Evolutionary conservation across 23 red algal species (phyloP).

Genomic region (Porphyridium purpureum): DNA sequence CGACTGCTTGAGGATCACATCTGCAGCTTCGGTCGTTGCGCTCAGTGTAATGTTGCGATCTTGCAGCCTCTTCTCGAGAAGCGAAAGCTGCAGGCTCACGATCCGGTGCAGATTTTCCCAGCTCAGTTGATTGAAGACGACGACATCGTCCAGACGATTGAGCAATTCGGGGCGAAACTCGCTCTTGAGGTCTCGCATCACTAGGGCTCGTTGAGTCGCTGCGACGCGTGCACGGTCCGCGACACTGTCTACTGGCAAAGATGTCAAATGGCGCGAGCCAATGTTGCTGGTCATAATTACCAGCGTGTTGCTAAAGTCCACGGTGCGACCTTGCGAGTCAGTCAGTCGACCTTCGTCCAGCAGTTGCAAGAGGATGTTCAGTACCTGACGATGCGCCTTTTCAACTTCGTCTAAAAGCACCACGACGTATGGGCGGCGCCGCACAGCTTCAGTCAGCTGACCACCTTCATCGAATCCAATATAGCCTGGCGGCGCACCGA

Average conservation of each 20-base stretch:
- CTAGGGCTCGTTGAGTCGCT: conserved; percentile 13
- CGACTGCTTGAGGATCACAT: conserved; percentile 9
- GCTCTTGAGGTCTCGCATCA: conserved; percentile 16
- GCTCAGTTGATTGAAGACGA: conserved; percentile 19
- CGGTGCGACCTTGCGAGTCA: conserved; percentile 16
- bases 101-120: conserved; percentile 11
- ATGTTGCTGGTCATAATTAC: conserved; percentile 26
- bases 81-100: conserved; percentile 15
- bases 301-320: conserved; percentile 27
- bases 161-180: conserved; percentile 34
- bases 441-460: conserved; percentile 28
- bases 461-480: conserved; percentile 39
- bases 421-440: conserved; percentile 25
- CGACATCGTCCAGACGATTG: conserved; percentile 27
- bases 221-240: not conserved
- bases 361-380: conserved; percentile 35
- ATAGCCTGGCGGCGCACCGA: conserved; percentile 38
- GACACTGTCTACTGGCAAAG: not conserved
- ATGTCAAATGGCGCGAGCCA: conserved; percentile 13
- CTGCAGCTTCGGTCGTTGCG: conserved; percentile 2
- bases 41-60: conserved; percentile 11
- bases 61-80: conserved; percentile 9
- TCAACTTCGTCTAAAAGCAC: conserved; percentile 33
- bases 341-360: conserved; percentile 32
- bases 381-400: conserved; percentile 39